A percentile compares a stretch with the other conserved stretches of the same genome.
These are phyloP conservation scores for Lepidium aucheri DNA, from an alignment of 345 rosid genomes.

Conservation along the genomic window DNA sequence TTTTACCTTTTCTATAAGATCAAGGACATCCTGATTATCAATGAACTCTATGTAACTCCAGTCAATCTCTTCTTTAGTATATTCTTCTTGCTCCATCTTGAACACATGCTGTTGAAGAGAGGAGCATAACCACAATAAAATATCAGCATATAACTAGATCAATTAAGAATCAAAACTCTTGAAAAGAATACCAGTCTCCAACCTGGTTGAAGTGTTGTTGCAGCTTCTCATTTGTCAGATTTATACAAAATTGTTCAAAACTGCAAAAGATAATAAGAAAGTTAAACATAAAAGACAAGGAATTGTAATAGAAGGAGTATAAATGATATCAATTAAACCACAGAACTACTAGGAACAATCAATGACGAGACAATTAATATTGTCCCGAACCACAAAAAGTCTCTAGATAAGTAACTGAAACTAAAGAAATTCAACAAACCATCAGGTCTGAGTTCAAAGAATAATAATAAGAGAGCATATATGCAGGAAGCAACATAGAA, in stretches of 20 bases:
- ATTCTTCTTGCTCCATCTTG: slow-evolving; percentile 99
- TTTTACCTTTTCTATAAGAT: slow-evolving; percentile 91
- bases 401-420: slow-evolving; percentile 4
- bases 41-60: slow-evolving; percentile 98
- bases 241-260: slow-evolving; percentile 98
- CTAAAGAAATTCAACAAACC: background rate
- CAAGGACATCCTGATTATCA: slow-evolving; percentile 93
- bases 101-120: slow-evolving; percentile 74
- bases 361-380: background rate
- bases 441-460: slow-evolving; percentile 5
- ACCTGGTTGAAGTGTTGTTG: slow-evolving; percentile 99
- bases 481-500: background rate
- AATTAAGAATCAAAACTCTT: background rate
- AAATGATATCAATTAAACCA: background rate
- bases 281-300: slow-evolving; percentile 15
- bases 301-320: background rate
- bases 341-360: background rate
- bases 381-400: background rate
- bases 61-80: slow-evolving; percentile 87
- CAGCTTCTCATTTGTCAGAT: slow-evolving; percentile 96
- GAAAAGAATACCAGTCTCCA: slow-evolving; percentile 14
- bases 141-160: background rate
- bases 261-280: slow-evolving; percentile 27
- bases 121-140: slow-evolving; percentile 2
- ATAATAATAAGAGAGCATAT: background rate